These are phyloP conservation scores for Strobilomyces dryophilus DNA, from an alignment of 768 basidiomycete species.

Conservation along the genomic window DNA sequence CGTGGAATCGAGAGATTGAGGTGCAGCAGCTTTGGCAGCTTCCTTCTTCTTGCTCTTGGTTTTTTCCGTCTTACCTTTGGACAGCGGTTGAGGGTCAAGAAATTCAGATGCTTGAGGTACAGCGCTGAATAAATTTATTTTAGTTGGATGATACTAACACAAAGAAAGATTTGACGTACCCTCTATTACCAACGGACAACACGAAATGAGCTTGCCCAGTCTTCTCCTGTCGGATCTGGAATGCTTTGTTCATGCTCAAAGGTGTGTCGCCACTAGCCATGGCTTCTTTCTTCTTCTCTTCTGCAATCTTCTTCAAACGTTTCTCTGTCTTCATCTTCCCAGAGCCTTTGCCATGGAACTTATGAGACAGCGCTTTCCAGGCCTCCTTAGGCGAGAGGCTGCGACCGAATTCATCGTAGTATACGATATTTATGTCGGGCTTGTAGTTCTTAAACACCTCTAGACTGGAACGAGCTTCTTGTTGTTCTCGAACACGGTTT, in stretches of 20 bases:
- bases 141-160: neutral
- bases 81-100: conserved; percentile 39
- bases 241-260: conserved; percentile 90
- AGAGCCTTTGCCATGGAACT: conserved; percentile 97
- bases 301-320: conserved; percentile 83
- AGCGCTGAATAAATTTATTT: conserved; percentile 46
- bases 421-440: conserved; percentile 93
- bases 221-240: conserved; percentile 90
- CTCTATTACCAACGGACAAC: conserved; percentile 72
- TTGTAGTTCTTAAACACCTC: conserved; percentile 92
- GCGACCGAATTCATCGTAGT: conserved; percentile 90
- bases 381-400: conserved; percentile 82
- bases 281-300: conserved; percentile 90
- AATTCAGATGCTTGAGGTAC: conserved; percentile 84
- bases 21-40: conserved; percentile 42
- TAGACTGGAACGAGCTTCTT: conserved; percentile 77
- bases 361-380: conserved; percentile 96
- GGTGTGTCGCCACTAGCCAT: conserved; percentile 97
- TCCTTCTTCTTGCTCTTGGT: conserved; percentile 79
- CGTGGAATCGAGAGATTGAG: conserved; percentile 43
- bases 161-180: neutral
- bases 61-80: conserved; percentile 82
- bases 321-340: conserved; percentile 98
- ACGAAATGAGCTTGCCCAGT: conserved; percentile 96
- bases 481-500: conserved; percentile 64